Conservation (phyloP, 257 asterid genomes). For the Rauvolfia tetraphylla region DNA sequence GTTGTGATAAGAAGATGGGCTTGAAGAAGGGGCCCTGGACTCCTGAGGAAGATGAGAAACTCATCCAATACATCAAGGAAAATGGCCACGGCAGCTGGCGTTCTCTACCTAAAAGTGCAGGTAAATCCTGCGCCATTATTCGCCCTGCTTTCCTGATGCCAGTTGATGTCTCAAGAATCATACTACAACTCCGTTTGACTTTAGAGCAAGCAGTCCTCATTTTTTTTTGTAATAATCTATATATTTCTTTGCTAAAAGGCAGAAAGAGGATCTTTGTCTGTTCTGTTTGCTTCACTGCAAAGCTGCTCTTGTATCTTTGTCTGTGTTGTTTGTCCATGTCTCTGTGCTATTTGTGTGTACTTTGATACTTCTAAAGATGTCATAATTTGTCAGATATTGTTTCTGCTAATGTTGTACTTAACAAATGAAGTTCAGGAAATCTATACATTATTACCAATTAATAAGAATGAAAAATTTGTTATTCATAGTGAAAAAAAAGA, state of each 20-base stretch:
- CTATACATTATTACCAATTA: not conserved
- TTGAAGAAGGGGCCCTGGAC: slow-evolving; percentile 97
- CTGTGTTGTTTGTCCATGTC: not conserved
- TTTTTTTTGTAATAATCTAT: not conserved
- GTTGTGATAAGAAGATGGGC: slow-evolving; percentile 79
- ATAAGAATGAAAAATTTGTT: not conserved
- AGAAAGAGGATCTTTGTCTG: not conserved
- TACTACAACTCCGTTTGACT: not conserved
- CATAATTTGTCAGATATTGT: not conserved
- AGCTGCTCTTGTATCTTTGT: not conserved
- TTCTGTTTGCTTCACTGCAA: not conserved
- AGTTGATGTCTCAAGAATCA: not conserved
- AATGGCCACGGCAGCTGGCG: slow-evolving; percentile 97
- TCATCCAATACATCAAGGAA: slow-evolving; percentile 58
- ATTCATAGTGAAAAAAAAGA: too few relatives aligned
- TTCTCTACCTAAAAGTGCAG: slow-evolving; percentile 83
- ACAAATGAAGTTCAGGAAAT: not conserved
- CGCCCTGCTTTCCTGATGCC: not conserved
- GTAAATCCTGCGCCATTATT: slow-evolving; percentile 20
- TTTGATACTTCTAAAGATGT: not conserved
- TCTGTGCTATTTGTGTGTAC: not conserved
- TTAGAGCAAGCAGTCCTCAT: not conserved
- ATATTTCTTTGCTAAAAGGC: not conserved
- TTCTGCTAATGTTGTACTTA: not conserved
- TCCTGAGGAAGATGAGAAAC: slow-evolving; percentile 80